Conservation (phyloP, 257 asterid species). For the Gentiana macrophylla region DNA sequence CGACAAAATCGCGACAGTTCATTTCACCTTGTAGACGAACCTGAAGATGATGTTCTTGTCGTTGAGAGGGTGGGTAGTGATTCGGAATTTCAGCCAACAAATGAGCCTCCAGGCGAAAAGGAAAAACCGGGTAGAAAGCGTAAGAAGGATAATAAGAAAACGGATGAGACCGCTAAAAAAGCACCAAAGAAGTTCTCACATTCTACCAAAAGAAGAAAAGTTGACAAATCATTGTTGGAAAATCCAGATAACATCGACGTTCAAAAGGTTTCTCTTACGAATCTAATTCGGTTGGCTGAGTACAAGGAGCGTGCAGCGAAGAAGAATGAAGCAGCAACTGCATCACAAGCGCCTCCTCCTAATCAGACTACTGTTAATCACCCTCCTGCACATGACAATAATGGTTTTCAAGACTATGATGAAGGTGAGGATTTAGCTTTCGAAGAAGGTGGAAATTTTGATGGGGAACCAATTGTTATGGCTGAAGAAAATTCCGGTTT, state of each 20-base stretch:
- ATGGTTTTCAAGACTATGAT: constrained; percentile 24
- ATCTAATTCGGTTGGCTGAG: constrained; percentile 70
- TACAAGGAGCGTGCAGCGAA: constrained; percentile 45
- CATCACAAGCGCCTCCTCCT: constrained; percentile 25
- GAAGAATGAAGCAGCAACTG: constrained; percentile 57
- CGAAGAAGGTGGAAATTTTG: constrained; percentile 29
- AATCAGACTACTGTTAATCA: constrained; percentile 10
- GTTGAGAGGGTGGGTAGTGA: constrained; percentile 20
- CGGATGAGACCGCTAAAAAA: constrained; percentile 29
- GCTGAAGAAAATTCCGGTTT: constrained; percentile 33
- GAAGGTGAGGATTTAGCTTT: constrained; percentile 28
- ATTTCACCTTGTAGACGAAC: constrained; percentile 28
- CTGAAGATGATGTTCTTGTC: constrained; percentile 28
- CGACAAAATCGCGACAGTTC: constrained; percentile 20
- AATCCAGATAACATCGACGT: constrained; percentile 70
- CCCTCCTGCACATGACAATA: constrained; percentile 21
- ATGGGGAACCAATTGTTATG: constrained; percentile 25
- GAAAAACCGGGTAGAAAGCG: constrained; percentile 47
- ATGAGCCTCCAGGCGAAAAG: constrained; percentile 31
- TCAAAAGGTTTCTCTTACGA: constrained; percentile 54
- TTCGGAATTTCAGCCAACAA: constrained; percentile 34
- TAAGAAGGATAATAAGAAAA: constrained; percentile 40
- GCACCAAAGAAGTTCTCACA: constrained; percentile 71
- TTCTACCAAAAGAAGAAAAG: constrained; percentile 63
- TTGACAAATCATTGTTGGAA: constrained; percentile 60